Evolutionary conservation across 2,329 filamentous ascomycete genomes (phyloP).

Genomic region (Calonectria fujianensis): DNA sequence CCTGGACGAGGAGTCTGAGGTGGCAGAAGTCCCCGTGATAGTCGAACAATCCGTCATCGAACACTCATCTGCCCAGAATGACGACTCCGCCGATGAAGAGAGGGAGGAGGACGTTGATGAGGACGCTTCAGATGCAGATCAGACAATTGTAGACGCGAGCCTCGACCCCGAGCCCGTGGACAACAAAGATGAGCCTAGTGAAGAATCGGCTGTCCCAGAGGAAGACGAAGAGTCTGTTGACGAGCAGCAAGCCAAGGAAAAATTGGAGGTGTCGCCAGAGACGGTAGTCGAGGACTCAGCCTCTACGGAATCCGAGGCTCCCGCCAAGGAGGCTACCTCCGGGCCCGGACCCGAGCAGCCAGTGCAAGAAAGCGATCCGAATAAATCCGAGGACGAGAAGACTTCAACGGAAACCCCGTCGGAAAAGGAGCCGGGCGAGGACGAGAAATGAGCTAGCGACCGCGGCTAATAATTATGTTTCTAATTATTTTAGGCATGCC

Average conservation of each 20-base stretch:
- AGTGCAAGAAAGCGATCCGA: constrained; percentile 33
- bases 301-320: constrained; percentile 26
- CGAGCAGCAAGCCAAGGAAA: constrained; percentile 21
- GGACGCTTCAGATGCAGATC: constrained; percentile 48
- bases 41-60: constrained; percentile 61
- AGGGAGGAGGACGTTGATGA: constrained; percentile 41
- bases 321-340: constrained; percentile 19
- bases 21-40: constrained; percentile 64
- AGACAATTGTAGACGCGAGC: constrained; percentile 51
- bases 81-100: constrained; percentile 32
- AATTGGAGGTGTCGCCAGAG: constrained; percentile 26
- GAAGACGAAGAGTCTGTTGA: constrained; percentile 48
- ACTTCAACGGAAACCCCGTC: constrained; percentile 26
- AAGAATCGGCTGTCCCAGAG: constrained; percentile 46
- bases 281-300: constrained; percentile 28
- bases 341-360: constrained; percentile 24
- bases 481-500: constrained; percentile 26
- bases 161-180: constrained; percentile 51
- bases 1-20: constrained; percentile 71
- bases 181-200: constrained; percentile 28
- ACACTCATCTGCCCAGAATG: constrained; percentile 38
- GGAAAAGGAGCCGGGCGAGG: constrained; percentile 37
- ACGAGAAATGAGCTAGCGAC: constrained; percentile 40
- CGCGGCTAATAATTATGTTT: constrained; percentile 35
- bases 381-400: constrained; percentile 36